Base-by-base conservation (phyloP, 164 flowering plant genomes). In the Protea cynaroides region DNA sequence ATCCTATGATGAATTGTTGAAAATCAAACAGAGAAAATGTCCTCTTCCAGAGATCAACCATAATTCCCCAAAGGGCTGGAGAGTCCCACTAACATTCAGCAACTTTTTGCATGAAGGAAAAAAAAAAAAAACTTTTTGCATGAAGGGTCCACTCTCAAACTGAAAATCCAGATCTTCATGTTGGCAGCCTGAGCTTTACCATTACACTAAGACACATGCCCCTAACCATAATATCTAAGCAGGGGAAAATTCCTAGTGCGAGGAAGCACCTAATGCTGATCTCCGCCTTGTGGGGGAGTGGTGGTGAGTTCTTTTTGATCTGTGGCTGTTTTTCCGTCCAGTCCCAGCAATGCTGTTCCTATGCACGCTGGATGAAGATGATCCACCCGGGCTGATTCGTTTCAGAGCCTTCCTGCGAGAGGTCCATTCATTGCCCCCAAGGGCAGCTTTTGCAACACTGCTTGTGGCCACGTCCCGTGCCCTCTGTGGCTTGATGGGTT, bases 381-480 rank as follows among this genome's bases (percentile, higher is more conserved):
- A 44, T 25, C 74, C 73, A 7, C 71, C 73, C n/a, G 70, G 81
- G 69, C 75, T 65, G 10, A 50, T 65, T 68, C 77, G 81, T 79
- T 66, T 83, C 12, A 19, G 72, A 13, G 70, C 54, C 68, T 64
- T 86, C 73, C 84, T 82, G 1, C 77, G 76, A 23, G 84, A 62
- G 60, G 67, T 71, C 79, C 76, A 44, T 7, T 63, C 70, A 21
- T 73, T 66, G 63, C 62, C 79, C 47, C 96, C 89, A 17, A 86
- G 81, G 19, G 92, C 96, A 23, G 96, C 92, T 81, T 79, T 90
- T 22, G 92, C 84, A 25, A 89, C 80, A 65, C 78, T 81, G 29
- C 86, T 86, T 7, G 52, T 71, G n/a, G 78, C 71, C 13, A 76
- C 80, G 59, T 93, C 96, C 61, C 94, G 68, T 40, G 87, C 87